Evolutionary conservation across 257 asterid genomes (phyloP), one percentile per base, ranked within the genome.

Genomic region (Sherardia arvensis): DNA sequence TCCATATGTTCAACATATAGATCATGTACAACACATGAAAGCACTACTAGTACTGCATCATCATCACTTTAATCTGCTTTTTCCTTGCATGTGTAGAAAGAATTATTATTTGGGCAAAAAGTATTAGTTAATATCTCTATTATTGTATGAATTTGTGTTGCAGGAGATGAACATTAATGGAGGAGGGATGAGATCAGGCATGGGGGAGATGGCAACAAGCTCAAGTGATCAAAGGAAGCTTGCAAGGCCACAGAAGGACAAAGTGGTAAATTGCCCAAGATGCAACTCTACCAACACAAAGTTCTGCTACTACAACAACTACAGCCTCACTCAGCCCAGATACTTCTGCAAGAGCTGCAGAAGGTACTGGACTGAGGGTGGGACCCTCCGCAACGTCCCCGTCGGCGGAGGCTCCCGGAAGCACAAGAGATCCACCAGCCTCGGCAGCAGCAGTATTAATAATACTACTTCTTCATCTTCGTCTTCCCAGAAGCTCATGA

Each of bases 361-460:
- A 66, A 77, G 91, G 80, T 87, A 87, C n/a, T 87, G 96, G 96
- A 87, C 96, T 4, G 84, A 80, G 63, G 96, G 96, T 21, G 96
- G 96, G 51, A 85, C 91, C 57, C 82, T 87, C 21, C 74, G 96
- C 51, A 87, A 80, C 18, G 91, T 87, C 12, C 95, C 95, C 1
- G 90, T 87, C 8, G 95, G 95, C 1, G 95, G 95, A 1, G 88
- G 88, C 43, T 87, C 94, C 0, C 62, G 91, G 2, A 87, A 85
- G 71, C 84, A 81, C 78, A 83, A 74, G 72, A 80, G 71, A 69
- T 75, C 80, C 0, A 22, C 51, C 20, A 43, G 51, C 7, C 20
- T 43, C 4, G n/a, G 23, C 10, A 28, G 8, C 5, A 48, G 9
- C 8, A 40, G 48, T 40, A 40, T 18, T 0, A 2, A 17, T 3